Percentiles rank a stretch among this genome's conserved stretches.
Evolutionary conservation across 139 green algal species (phyloP).

Genomic region (Gonium pectorale): DNA sequence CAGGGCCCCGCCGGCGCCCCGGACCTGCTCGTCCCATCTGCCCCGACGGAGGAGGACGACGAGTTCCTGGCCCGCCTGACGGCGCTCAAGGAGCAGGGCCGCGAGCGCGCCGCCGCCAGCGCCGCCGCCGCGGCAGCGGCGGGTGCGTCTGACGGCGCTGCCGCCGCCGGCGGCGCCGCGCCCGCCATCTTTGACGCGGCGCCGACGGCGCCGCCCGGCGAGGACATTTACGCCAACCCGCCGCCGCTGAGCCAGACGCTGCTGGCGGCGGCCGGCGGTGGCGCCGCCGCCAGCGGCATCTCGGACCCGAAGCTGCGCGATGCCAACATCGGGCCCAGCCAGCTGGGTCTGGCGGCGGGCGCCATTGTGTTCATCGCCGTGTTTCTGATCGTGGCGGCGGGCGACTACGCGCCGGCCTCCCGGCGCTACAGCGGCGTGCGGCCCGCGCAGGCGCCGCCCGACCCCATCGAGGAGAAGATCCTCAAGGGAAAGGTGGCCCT

Average conservation of each 20-base stretch:
- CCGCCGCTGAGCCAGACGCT: slow-evolving; percentile 60
- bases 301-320: slow-evolving; percentile 66
- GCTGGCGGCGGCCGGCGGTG: neutral
- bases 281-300: slow-evolving; percentile 52
- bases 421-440: slow-evolving; percentile 58
- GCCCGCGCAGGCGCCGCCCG: slow-evolving; percentile 46
- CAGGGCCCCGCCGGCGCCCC: neutral
- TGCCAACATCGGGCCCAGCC: slow-evolving; percentile 65
- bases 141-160: neutral
- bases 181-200: neutral
- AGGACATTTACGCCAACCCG: slow-evolving; percentile 67
- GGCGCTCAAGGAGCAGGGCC: slow-evolving; percentile 51
- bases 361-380: slow-evolving; percentile 60
- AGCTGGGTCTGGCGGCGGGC: slow-evolving; percentile 56
- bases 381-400: slow-evolving; percentile 60
- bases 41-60: slow-evolving; percentile 49
- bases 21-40: slow-evolving; percentile 2
- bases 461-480: slow-evolving; percentile 58
- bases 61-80: slow-evolving; percentile 62
- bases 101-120: slow-evolving; percentile 34
- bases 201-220: neutral
- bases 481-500: slow-evolving; percentile 47
- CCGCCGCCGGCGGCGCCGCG: neutral
- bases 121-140: neutral
- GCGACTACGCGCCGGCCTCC: slow-evolving; percentile 56